Evolutionary conservation across 2,329 filamentous ascomycete genomes (phyloP), one percentile per base, ranked within the genome.

Genomic region (Chrysosporium queenslandicum): DNA sequence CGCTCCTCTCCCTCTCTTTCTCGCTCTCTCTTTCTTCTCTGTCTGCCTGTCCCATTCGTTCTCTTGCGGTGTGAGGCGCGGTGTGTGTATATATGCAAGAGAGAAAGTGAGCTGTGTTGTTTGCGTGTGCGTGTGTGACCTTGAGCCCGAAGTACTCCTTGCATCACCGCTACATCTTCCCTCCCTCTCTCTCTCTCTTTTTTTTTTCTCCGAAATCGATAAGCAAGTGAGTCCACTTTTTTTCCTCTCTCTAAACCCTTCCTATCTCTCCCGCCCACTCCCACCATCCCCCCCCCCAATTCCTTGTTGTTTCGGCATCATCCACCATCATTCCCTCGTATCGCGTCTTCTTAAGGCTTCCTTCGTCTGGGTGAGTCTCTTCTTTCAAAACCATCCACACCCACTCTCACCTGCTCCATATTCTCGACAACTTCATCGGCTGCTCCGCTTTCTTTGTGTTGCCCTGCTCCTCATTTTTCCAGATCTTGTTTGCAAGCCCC

Each of bases 131-230:
- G 27, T 46, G 29, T 46, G 41, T 14, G 27, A 46, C 43, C 29
- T 18, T 18, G 25, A 30, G 25, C 8, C 23, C n/a, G 25, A 45
- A 20, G 29, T 34, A 46, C 27, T 46, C 27, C 27, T n/a, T 45
- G 43, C 29, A 46, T 20, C 27, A 32, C 29, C 40, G 3, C 11
- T 18, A n/a, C 16, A 2, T n/a, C 4, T 36, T 36, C 32, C n/a
- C n/a, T 5, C 36, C 36, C 36, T 9, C 20, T 18, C 36, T 39
- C n/a, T 16, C 3, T 18, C 36, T 39, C 37, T 40, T 18, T 45
- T 45, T 46, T 46, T 46, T 46, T 46, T 46, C 43, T 46, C 43
- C 43, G 43, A 46, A n/a, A 45, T 20, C 25, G 41, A 45, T 45
- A 29, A 45, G 14, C n/a, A n/a, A 45, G 43, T 46, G 43, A 46